Percentiles rank a stretch among this genome's conserved stretches.
Conservation (phyloP, 495 filamentous ascomycete genomes). For the Annulohypoxylon nitens region DNA sequence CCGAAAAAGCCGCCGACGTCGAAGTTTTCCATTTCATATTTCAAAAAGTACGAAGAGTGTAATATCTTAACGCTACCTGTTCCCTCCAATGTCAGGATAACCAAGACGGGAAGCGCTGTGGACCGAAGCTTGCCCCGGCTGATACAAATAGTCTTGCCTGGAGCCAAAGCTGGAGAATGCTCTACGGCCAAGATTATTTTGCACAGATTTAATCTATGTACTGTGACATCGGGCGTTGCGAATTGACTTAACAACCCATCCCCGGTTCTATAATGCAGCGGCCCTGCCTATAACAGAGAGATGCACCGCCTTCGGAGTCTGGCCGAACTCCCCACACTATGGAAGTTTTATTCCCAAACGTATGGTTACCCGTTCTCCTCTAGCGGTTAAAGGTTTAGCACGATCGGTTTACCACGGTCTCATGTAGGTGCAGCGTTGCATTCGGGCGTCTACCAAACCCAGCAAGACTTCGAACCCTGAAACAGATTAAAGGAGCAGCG, state of each 20-base stretch:
- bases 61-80: not conserved
- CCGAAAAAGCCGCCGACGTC: conserved; percentile 42
- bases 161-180: conserved; percentile 13
- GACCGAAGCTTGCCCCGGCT: conserved; percentile 8
- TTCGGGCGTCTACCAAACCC: conserved; percentile 47
- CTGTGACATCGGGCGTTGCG: conserved; percentile 43
- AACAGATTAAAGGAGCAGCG: conserved; percentile 51
- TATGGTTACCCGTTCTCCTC: conserved; percentile 50
- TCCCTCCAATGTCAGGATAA: conserved; percentile 12
- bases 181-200: conserved; percentile 20
- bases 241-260: conserved; percentile 30
- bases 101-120: not conserved
- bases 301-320: conserved; percentile 42
- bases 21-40: conserved; percentile 35
- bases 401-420: conserved; percentile 48
- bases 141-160: conserved; percentile 1
- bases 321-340: conserved; percentile 49
- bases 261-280: conserved; percentile 39
- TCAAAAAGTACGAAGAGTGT: not conserved
- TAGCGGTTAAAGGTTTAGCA: conserved; percentile 51
- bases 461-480: conserved; percentile 47
- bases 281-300: conserved; percentile 44
- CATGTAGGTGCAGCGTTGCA: conserved; percentile 49
- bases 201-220: conserved; percentile 34
- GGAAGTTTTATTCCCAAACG: conserved; percentile 47